Base-by-base conservation (phyloP, 768 basidiomycete species). In the Pseudohyphozyma bogoriensis region DNA sequence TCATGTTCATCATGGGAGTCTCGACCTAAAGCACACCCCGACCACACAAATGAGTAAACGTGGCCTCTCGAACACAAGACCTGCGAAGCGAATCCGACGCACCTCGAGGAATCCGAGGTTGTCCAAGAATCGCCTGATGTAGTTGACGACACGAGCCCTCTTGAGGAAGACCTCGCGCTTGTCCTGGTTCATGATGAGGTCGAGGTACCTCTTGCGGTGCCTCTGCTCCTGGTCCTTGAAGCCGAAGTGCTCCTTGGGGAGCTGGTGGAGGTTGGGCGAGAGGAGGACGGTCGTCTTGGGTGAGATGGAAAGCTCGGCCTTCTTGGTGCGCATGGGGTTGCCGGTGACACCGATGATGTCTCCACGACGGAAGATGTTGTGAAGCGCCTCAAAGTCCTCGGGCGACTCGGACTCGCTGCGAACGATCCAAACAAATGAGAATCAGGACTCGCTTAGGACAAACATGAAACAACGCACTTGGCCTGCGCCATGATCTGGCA, bases 151-250 rank as follows among this genome's bases (percentile, higher is more conserved):
- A 70, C 81, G 83, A 73, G 84, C 83, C 62, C 95, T 85, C 31
- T 87, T 86, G 76, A 92, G 77, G 77, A 97, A 99, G 64, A 92
- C 84, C 68, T 84, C 83, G 63, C 95, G 85, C 22, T 89, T 89
- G 66, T 83, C 81, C 42, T 87, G 85, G 74, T 87, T 92, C 74
- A 99, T 80, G 77, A 99, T 95, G 63, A 99, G 83, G 75, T 99
- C 95, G 64, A 99, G 84, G 78, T 97, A 96, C 56, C 95, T 86
- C 85, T 96, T 97, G 75, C 95, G 82, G 79, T 96, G 96, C 46
- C 95, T 84, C 39, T 88, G 89, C 76, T 97, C 95, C 73, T 90
- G 87, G 75, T 99, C 93, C 80, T 93, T 93, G 70, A 99, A 79
- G 46, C 93, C 95, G 63, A 87, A 92, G 76, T 90, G 89, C 58